Evolutionary conservation across 176 grass and related monocot species (phyloP), one percentile per base, ranked within the genome.

Genomic region (Tillandsia fasciculata): DNA sequence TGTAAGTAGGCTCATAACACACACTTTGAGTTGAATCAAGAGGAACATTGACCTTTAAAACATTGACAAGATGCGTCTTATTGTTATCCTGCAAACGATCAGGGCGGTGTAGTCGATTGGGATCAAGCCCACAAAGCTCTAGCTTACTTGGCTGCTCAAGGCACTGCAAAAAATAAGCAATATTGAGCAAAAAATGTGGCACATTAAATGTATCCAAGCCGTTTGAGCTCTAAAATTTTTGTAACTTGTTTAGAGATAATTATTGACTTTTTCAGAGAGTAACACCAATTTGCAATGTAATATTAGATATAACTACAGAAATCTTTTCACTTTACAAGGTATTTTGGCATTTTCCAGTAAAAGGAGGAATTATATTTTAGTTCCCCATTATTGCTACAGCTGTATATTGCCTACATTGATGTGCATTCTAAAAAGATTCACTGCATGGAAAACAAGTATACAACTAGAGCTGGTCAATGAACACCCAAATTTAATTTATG

Each of bases 81-180:
- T 77, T 69, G 70, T 71, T 64, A 66, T 88, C 85, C 63, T 88
- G 85, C 33, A 84, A 23, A 68, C 85, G 81, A 53, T 88, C 85
- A 74, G 65, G 3, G 2, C 85, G 77, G 52, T 88, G 64, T 70
- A 88, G 85, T 51, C 68, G 53, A 77, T 66, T 56, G 67, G 85
- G 77, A 77, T 88, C 64, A 63, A 88, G 85, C 48, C 85, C 85
- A 58, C 85, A 88, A 9, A 84, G 74, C 66, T 77, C 73, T 68
- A 88, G 63, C 65, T 74, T 88, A 66, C 53, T 63, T 74, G 85
- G 81, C 24, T 67, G 72, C 70, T 71, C 81, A 74, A 77, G 69
- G 74, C 77, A 80, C 82, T 85, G 59, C 76, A 85, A 52, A 75
- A 64, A 70, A 26, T 66, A 66, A n/a, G 12, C n/a, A 59, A 17